Conservation (phyloP, 2,329 filamentous ascomycete genomes). For the Peltaster fructicola region DNA sequence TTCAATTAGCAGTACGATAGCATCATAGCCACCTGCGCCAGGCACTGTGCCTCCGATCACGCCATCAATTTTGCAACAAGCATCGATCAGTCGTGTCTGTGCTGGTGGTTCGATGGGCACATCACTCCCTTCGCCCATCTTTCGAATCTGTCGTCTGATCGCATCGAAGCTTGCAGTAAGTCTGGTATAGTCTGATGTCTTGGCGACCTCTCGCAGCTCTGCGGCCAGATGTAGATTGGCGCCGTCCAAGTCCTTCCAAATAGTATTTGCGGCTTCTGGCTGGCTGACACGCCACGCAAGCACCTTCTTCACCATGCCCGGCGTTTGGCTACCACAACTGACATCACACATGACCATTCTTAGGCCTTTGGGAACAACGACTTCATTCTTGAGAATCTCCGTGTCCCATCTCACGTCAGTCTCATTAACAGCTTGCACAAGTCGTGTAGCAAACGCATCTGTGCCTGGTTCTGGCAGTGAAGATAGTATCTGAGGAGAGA, state of each 20-base stretch:
- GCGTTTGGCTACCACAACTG: constrained; percentile 81
- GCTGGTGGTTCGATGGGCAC: constrained; percentile 79
- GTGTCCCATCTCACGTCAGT: constrained; percentile 54
- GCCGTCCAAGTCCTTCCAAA: constrained; percentile 61
- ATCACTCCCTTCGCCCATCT: constrained; percentile 55
- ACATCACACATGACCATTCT: constrained; percentile 89
- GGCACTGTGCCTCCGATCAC: constrained; percentile 86
- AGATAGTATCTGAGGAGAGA: constrained; percentile 60
- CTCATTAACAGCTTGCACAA: constrained; percentile 51
- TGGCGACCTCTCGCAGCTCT: constrained; percentile 39
- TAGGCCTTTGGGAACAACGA: constrained; percentile 55
- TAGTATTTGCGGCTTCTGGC: constrained; percentile 40
- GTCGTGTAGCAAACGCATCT: constrained; percentile 45
- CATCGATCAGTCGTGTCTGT: constrained; percentile 74
- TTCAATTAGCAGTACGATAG: constrained; percentile 60
- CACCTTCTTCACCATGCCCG: constrained; percentile 88
- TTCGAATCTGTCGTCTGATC: constrained; percentile 45
- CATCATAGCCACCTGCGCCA: constrained; percentile 86
- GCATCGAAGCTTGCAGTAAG: constrained; percentile 33
- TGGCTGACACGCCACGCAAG: constrained; percentile 60
- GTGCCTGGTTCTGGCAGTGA: constrained; percentile 48
- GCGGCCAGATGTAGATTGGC: constrained; percentile 54
- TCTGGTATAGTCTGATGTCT: constrained; percentile 33
- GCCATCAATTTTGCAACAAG: constrained; percentile 50
- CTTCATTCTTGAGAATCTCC: constrained; percentile 50